Percentiles rank a stretch among this genome's conserved stretches.
phyloP scores from a whole-genome alignment of 805 yeast species.

The Pichia phayaonensis region DNA sequence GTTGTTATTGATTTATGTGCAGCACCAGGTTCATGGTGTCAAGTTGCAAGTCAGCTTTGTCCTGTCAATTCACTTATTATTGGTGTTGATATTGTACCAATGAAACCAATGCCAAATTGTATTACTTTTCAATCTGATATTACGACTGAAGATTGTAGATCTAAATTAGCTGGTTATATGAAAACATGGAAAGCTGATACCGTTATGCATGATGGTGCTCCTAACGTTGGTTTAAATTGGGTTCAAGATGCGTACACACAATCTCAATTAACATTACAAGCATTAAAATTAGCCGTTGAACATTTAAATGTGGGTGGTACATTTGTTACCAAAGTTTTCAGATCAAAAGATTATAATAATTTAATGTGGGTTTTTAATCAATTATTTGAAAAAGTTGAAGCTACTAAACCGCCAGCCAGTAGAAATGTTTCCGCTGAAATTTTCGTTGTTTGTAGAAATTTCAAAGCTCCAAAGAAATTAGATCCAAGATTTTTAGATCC shows the following conservation, averaged over 20 bases:
- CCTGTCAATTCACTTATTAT: slow-evolving; percentile 90
- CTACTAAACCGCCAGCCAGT: slow-evolving; percentile 98
- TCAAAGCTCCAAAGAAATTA: slow-evolving; percentile 90
- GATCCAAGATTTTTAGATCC: slow-evolving; percentile 93
- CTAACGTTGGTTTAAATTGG: slow-evolving; percentile 99
- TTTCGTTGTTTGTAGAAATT: slow-evolving; percentile 92
- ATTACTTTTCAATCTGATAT: slow-evolving; percentile 95
- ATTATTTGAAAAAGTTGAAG: slow-evolving; percentile 92
- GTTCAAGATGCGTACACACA: slow-evolving; percentile 98
- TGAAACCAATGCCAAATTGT: slow-evolving; percentile 91
- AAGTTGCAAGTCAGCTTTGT: slow-evolving; percentile 90
- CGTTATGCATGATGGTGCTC: slow-evolving; percentile 99
- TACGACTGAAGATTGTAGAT: slow-evolving; percentile 96
- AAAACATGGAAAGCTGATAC: slow-evolving; percentile 99
- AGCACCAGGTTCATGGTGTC: slow-evolving; percentile 99
- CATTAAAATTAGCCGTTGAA: slow-evolving; percentile 89
- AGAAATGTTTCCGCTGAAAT: slow-evolving; percentile 99
- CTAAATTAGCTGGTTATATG: slow-evolving; percentile 89
- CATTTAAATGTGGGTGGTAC: slow-evolving; percentile 88
- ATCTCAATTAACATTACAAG: slow-evolving; percentile 90
- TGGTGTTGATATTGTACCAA: slow-evolving; percentile 98
- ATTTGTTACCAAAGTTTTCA: slow-evolving; percentile 91
- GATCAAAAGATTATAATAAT: slow-evolving; percentile 98
- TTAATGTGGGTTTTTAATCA: slow-evolving; percentile 97
- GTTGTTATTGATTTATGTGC: slow-evolving; percentile 98